Conservation (phyloP, 441 rosid species). For the Manihot esculenta region DNA sequence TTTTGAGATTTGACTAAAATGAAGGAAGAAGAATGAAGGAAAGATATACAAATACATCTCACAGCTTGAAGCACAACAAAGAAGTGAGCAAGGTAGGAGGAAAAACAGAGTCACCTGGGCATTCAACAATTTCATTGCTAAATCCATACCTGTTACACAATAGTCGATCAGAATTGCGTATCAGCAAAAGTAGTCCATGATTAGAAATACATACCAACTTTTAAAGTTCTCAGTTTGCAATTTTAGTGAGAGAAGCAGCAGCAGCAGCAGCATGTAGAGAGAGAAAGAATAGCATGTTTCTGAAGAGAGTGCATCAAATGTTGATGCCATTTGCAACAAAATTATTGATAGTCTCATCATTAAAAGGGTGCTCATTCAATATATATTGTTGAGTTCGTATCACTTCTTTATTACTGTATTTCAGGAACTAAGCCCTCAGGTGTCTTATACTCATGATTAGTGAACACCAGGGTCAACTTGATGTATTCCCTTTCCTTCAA, state of each 20-base stretch:
- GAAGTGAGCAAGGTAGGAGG: slow-evolving; percentile 7
- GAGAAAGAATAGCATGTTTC: background rate
- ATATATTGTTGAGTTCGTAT: background rate
- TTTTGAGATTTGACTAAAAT: background rate
- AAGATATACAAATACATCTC: background rate
- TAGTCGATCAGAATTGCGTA: slow-evolving; percentile 9
- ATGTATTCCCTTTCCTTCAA: background rate
- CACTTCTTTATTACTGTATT: background rate
- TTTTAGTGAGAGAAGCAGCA: background rate
- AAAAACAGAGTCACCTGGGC: slow-evolving; percentile 56
- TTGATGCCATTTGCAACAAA: background rate
- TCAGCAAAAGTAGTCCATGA: slow-evolving; percentile 7
- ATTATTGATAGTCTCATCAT: background rate
- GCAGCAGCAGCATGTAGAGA: background rate
- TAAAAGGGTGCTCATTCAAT: background rate
- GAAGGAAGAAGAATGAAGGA: background rate
- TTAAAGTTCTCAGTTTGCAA: background rate
- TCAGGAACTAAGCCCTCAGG: background rate
- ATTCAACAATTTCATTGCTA: slow-evolving; percentile 88
- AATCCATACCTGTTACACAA: slow-evolving; percentile 73
- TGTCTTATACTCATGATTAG: background rate
- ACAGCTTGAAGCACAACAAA: slow-evolving; percentile 4
- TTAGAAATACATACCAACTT: slow-evolving; percentile 6
- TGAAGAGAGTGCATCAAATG: background rate
- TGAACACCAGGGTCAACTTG: background rate